Conservation (phyloP, 176 grass and related monocot genomes). For the Panicum miliaceum region DNA sequence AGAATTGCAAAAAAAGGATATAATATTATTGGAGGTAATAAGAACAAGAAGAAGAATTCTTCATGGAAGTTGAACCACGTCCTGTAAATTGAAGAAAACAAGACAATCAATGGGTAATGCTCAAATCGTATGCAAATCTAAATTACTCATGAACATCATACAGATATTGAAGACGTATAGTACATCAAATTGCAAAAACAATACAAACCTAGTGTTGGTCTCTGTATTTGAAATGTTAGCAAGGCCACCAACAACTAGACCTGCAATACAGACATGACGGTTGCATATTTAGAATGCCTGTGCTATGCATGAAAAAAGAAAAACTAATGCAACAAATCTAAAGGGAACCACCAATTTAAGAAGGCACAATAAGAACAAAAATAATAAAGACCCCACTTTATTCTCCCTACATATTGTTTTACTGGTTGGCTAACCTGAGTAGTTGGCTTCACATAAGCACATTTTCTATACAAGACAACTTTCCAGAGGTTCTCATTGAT, state of each 20-base stretch:
- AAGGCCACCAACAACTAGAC: slow-evolving; percentile 92
- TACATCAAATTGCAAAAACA: slow-evolving; percentile 17
- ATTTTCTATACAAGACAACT: slow-evolving; percentile 14
- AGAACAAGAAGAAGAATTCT: slow-evolving; percentile 99
- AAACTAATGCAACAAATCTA: background rate
- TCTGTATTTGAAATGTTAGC: slow-evolving; percentile 98
- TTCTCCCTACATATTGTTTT: background rate
- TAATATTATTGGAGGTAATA: slow-evolving; percentile 99
- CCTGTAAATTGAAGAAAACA: slow-evolving; percentile 58
- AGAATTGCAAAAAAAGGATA: slow-evolving; percentile 73
- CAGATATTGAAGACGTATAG: slow-evolving; percentile 10
- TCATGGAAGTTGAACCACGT: slow-evolving; percentile 99
- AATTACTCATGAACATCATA: slow-evolving; percentile 9
- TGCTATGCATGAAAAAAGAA: background rate
- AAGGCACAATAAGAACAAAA: slow-evolving; percentile 18
- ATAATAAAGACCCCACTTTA: slow-evolving; percentile 2
- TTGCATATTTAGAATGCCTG: slow-evolving; percentile 7
- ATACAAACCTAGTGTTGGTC: slow-evolving; percentile 81
- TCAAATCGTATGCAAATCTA: slow-evolving; percentile 21
- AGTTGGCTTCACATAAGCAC: slow-evolving; percentile 3
- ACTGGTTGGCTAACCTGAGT: background rate
- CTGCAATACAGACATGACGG: slow-evolving; percentile 52
- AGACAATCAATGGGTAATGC: slow-evolving; percentile 24
- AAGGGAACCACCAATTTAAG: background rate
- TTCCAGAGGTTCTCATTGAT: slow-evolving; percentile 16